Conservation (phyloP, 331 rosid genomes). For the Erythrophleum ivorense region DNA sequence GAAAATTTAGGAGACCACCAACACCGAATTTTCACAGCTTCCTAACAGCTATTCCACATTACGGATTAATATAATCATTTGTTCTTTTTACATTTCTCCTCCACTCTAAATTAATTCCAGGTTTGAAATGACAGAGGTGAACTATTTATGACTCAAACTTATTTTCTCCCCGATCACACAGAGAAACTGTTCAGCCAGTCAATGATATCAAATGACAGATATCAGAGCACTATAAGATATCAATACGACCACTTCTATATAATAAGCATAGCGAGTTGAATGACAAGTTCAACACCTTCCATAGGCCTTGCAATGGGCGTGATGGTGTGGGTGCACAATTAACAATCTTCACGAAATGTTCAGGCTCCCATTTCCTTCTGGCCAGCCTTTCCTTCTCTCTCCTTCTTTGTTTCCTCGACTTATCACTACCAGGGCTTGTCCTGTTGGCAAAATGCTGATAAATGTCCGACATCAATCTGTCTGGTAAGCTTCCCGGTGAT, state of each 20-base stretch:
- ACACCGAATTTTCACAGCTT: slow-evolving; percentile 31
- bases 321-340: slow-evolving; percentile 71
- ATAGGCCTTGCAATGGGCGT: slow-evolving; percentile 94
- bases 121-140: background rate
- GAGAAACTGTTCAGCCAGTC: slow-evolving; percentile 1
- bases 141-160: slow-evolving; percentile 12
- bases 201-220: slow-evolving; percentile 15
- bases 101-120: background rate
- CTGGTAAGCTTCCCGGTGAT: slow-evolving; percentile 76
- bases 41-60: slow-evolving; percentile 16
- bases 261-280: slow-evolving; percentile 43
- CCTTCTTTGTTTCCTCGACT: slow-evolving; percentile 81
- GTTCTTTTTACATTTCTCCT: background rate
- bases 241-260: background rate
- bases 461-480: slow-evolving; percentile 73
- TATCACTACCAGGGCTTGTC: slow-evolving; percentile 76
- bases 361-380: slow-evolving; percentile 82
- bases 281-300: slow-evolving; percentile 74
- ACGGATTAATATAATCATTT: slow-evolving; percentile 15
- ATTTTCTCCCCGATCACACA: background rate
- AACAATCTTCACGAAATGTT: slow-evolving; percentile 92
- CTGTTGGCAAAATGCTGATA: slow-evolving; percentile 88
- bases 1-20: slow-evolving; percentile 1
- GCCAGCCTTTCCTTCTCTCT: slow-evolving; percentile 72
- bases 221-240: slow-evolving; percentile 9